Percentiles rank a stretch among this genome's conserved stretches.
These are phyloP conservation scores for Komagataella kurtzmanii DNA, from an alignment of 805 yeast species.

Conservation along the genomic window DNA sequence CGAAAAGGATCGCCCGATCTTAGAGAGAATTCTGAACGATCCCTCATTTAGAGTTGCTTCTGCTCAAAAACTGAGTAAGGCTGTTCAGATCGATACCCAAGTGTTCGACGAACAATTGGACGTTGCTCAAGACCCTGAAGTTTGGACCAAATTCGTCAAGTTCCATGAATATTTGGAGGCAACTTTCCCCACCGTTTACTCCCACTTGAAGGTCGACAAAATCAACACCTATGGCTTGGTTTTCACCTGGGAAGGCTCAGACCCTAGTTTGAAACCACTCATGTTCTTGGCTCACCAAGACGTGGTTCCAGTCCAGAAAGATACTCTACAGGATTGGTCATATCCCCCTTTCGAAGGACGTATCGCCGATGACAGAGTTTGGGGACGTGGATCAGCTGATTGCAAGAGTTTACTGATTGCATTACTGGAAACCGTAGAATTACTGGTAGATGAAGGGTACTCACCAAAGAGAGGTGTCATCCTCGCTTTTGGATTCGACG, in stretches of 20 bases:
- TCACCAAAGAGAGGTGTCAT: conserved; percentile 49
- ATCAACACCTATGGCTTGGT: conserved; percentile 52
- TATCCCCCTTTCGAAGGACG: conserved; percentile 52
- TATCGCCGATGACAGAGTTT: conserved; percentile 47
- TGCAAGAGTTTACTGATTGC: conserved; percentile 56
- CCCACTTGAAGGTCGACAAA: conserved; percentile 31
- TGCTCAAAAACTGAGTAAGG: conserved; percentile 31
- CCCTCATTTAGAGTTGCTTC: conserved; percentile 20
- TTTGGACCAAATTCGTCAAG: conserved; percentile 31
- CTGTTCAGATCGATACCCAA: conserved; percentile 51
- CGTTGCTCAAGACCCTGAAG: conserved; percentile 34
- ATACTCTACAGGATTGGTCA: conserved; percentile 43
- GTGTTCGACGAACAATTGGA: conserved; percentile 31
- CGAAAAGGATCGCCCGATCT: conserved; percentile 16
- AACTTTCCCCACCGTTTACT: conserved; percentile 41
- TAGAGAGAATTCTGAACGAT: conserved; percentile 19
- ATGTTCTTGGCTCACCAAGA: conserved; percentile 66
- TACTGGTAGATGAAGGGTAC: conserved; percentile 35
- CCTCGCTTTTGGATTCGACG: conserved; percentile 64
- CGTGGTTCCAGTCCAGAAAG: conserved; percentile 61
- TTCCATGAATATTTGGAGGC: conserved; percentile 40
- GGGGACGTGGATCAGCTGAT: conserved; percentile 69
- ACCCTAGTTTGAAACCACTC: conserved; percentile 40
- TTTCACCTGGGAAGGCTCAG: conserved; percentile 47
- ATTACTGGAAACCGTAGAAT: conserved; percentile 49